Percentiles rank a stretch among this genome's conserved stretches.
Conservation (phyloP, 495 filamentous ascomycete species). For the Hypomontagnella submonticulosa region DNA sequence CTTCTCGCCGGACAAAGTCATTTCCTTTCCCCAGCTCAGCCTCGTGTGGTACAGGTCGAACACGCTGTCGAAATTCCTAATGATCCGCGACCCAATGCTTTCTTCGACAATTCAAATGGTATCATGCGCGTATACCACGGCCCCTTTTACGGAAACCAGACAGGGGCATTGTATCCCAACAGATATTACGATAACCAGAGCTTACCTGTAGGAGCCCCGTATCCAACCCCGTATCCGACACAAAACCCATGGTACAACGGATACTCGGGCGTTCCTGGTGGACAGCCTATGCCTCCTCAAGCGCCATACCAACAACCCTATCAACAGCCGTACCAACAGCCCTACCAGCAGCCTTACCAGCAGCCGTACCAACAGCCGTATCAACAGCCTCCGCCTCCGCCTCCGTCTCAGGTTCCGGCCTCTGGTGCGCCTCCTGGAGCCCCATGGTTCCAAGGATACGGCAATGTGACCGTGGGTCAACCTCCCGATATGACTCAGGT, state of each 20-base stretch:
- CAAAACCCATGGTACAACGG: constrained; percentile 45
- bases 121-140: constrained; percentile 62
- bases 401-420: constrained; percentile 5
- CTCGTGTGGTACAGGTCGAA: constrained; percentile 56
- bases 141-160: constrained; percentile 57
- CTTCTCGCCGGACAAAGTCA: constrained; percentile 42
- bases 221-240: constrained; percentile 38
- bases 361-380: not conserved
- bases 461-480: constrained; percentile 26
- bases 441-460: constrained; percentile 41
- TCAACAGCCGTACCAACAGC: constrained; percentile 2
- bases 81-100: constrained; percentile 63
- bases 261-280: constrained; percentile 22
- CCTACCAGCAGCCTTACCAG: not conserved
- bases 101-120: constrained; percentile 54
- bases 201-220: constrained; percentile 35
- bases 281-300: constrained; percentile 26
- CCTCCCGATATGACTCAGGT: constrained; percentile 5
- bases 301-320: not conserved
- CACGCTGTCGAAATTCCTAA: constrained; percentile 53
- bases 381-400: too few relatives aligned
- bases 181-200: constrained; percentile 19
- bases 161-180: constrained; percentile 44
- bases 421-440: not conserved
- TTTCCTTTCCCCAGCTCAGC: constrained; percentile 50